Evolutionary conservation across 2,329 filamentous ascomycete genomes (phyloP).

Genomic region (Colletotrichum agaves): DNA sequence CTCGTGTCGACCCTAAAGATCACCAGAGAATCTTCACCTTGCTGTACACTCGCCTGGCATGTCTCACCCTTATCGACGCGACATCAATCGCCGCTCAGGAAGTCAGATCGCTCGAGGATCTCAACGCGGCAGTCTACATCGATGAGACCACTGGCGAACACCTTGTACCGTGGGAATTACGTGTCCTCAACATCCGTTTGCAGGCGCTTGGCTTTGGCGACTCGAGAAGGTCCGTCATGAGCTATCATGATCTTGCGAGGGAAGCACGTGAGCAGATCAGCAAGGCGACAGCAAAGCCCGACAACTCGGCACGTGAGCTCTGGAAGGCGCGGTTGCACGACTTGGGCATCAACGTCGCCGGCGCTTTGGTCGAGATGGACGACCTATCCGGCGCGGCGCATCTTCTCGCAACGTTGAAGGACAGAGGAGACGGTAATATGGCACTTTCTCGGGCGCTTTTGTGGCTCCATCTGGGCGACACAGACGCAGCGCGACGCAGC

Average conservation of each 20-base stretch:
- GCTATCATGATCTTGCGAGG: slow-evolving; percentile 86
- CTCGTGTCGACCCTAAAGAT: slow-evolving; percentile 62
- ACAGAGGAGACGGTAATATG: slow-evolving; percentile 52
- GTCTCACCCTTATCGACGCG: slow-evolving; percentile 81
- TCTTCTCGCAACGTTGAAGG: slow-evolving; percentile 72
- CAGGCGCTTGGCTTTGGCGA: slow-evolving; percentile 90
- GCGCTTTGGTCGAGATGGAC: slow-evolving; percentile 84
- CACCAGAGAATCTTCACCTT: slow-evolving; percentile 76
- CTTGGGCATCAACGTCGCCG: slow-evolving; percentile 74
- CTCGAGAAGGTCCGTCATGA: slow-evolving; percentile 84
- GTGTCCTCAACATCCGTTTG: slow-evolving; percentile 83
- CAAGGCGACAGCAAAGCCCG: slow-evolving; percentile 55
- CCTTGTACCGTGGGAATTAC: slow-evolving; percentile 87
- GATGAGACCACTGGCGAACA: slow-evolving; percentile 66
- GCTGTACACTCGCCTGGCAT: slow-evolving; percentile 83
- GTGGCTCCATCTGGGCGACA: slow-evolving; percentile 82
- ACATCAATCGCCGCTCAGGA: slow-evolving; percentile 75
- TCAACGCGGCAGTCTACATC: slow-evolving; percentile 66
- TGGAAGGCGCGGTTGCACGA: slow-evolving; percentile 82
- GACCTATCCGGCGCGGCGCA: slow-evolving; percentile 83
- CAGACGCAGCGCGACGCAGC: slow-evolving; percentile 71
- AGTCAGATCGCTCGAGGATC: slow-evolving; percentile 71
- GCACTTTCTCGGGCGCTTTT: slow-evolving; percentile 70
- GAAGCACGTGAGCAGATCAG: slow-evolving; percentile 75
- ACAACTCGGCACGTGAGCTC: slow-evolving; percentile 65